Base-by-base conservation (phyloP, 108 stramenopile genomes). In the Pseudonitzschia pungens region DNA sequence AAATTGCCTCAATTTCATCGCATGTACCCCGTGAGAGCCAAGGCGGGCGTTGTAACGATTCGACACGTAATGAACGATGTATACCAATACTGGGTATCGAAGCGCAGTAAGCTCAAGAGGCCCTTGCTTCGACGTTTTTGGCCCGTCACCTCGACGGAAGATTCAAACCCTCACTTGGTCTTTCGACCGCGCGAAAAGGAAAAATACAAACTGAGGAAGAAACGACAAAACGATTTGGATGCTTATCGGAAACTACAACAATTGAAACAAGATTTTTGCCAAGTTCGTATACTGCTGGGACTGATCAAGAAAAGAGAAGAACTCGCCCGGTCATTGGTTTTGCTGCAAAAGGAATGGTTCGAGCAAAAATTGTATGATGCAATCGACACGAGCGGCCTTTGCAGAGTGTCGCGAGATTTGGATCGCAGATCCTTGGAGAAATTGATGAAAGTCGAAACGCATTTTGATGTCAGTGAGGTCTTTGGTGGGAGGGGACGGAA, bases 121-220 rank as follows among this genome's bases (percentile, higher is more conserved):
- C 96, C 98, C 22, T 78, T 98, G 9, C 71, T 97, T 2, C 85
- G 97, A 36, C 77, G 90, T 10, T 97, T 85, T 73, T 97, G 97
- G 94, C 98, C 98, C 2, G 80, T 86, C 15, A 98, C 98, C 6
- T 72, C 89, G 6, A 71, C 77, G 0, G 92, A 92, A 32, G 97
- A 98, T 77, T 87, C 92, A 22, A 95, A 98, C 77, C 98, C 98
- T 9, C 98, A 98, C 79, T 67, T 85, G 64, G 95, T 96, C 56
- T 97, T 97, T 76, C 93, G 97, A 26, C 95, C 93, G 3, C 86
- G 97, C 12, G 96, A 97, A 73, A 96, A 97, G 79, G 98, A 97
- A 86, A 91, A 96, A 74, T 97, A 97, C 75, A 96, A 95, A 71
- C 82, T 98, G 22, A 81, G 98, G 0, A 96, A 93, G 68, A 92